Conservation (phyloP, 2,329 filamentous ascomycete species). For the Chrysosphaeria jannelii region DNA sequence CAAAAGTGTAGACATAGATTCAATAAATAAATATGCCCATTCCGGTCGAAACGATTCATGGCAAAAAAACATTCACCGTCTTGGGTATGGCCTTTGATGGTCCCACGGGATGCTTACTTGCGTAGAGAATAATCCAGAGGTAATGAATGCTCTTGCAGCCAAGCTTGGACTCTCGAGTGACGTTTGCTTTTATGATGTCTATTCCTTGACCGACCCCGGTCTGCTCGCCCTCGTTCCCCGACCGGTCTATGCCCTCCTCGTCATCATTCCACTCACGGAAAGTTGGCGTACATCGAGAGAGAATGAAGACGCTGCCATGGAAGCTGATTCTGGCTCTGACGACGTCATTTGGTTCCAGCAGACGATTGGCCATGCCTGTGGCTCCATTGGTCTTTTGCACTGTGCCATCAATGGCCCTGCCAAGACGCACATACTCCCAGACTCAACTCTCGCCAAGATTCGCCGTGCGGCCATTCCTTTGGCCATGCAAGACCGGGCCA, state of each 20-base stretch:
- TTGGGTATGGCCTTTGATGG: no score
- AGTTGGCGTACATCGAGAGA: conserved; percentile 50
- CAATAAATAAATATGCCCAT: no score
- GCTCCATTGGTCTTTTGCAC: conserved; percentile 67
- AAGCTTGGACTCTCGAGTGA: conserved; percentile 54
- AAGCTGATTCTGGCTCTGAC: conserved; percentile 37
- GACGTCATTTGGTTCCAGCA: conserved; percentile 89
- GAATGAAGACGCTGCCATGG: conserved; percentile 34
- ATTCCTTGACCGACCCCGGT: conserved; percentile 60
- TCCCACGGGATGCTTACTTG: no score
- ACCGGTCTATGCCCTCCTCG: conserved; percentile 60
- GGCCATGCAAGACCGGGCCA: no score
- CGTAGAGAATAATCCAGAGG: conserved; percentile 78
- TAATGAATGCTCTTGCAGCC: conserved; percentile 61
- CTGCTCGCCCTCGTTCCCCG: conserved; percentile 68
- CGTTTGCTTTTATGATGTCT: conserved; percentile 70
- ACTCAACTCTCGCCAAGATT: no score
- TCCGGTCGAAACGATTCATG: no score
- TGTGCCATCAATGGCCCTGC: conserved; percentile 49
- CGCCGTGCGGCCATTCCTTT: no score
- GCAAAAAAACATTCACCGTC: no score
- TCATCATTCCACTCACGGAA: conserved; percentile 66
- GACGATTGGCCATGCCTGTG: conserved; percentile 82
- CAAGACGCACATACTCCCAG: no score
- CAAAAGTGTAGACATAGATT: no score